A percentile compares a stretch with the other conserved stretches of the same genome.
phyloP scores from a whole-genome alignment of 768 basidiomycete species.

The Amanita polypyramis region DNA sequence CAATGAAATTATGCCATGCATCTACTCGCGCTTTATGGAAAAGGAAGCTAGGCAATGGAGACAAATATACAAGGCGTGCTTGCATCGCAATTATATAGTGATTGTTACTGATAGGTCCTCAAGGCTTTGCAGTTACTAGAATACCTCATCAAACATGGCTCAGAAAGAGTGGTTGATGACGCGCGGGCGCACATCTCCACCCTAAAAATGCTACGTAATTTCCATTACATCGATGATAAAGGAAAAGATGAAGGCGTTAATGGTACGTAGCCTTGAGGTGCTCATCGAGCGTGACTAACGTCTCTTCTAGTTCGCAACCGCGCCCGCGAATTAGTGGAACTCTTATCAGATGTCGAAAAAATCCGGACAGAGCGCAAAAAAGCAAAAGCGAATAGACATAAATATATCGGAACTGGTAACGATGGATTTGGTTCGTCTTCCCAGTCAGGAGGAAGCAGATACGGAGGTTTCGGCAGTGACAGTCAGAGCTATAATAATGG shows the following conservation, averaged over 20 bases:
- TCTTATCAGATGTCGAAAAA: constrained; percentile 83
- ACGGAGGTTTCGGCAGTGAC: constrained; percentile 38
- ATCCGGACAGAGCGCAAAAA: constrained; percentile 86
- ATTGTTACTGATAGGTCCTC: neutral
- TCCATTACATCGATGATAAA: constrained; percentile 98
- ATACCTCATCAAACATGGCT: constrained; percentile 94
- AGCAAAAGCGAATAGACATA: constrained; percentile 83
- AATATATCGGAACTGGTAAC: constrained; percentile 82
- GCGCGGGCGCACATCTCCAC: constrained; percentile 90
- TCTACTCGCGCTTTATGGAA: constrained; percentile 93
- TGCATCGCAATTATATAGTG: neutral
- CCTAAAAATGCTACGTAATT: constrained; percentile 94
- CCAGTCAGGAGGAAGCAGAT: constrained; percentile 24
- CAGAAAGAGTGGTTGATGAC: constrained; percentile 96
- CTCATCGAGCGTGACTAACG: neutral
- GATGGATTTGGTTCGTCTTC: constrained; percentile 59
- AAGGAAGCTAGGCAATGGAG: constrained; percentile 98
- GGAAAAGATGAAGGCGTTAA: constrained; percentile 98
- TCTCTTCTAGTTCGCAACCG: constrained; percentile 76
- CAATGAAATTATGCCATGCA: constrained; percentile 98
- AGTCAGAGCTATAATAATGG: constrained; percentile 21
- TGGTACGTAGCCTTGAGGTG: constrained; percentile 34
- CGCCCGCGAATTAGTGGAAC: constrained; percentile 83
- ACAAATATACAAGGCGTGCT: constrained; percentile 90
- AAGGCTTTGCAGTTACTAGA: constrained; percentile 90